Evolutionary conservation across 2,329 filamentous ascomycete genomes (phyloP).

Genomic region (Ophiostoma sp.): DNA sequence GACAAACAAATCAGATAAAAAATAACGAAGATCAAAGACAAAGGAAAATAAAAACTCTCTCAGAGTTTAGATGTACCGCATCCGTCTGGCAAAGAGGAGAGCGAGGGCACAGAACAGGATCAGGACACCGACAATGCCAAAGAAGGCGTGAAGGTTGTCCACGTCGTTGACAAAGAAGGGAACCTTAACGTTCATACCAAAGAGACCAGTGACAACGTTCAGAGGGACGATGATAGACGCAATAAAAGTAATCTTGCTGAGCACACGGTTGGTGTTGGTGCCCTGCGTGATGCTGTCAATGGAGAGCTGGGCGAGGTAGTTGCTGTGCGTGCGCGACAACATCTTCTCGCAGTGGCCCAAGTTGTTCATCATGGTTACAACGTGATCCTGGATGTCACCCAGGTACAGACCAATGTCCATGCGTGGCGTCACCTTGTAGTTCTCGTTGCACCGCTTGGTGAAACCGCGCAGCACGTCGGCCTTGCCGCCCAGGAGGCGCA

Average conservation of each 20-base stretch:
- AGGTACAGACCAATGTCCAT: slow-evolving; percentile 97
- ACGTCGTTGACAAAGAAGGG: slow-evolving; percentile 56
- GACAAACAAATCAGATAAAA: background rate
- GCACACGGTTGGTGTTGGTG: slow-evolving; percentile 81
- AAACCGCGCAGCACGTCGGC: slow-evolving; percentile 98
- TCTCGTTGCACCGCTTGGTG: slow-evolving; percentile 97
- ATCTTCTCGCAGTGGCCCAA: slow-evolving; percentile 97
- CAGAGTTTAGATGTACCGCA: slow-evolving; percentile 47
- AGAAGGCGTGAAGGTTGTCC: slow-evolving; percentile 57
- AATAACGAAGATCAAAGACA: background rate
- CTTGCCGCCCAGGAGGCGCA: slow-evolving; percentile 92
- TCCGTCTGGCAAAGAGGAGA: slow-evolving; percentile 47
- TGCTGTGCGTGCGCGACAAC: slow-evolving; percentile 88
- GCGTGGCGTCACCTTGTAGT: slow-evolving; percentile 90
- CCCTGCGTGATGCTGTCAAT: slow-evolving; percentile 89
- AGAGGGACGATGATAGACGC: slow-evolving; percentile 95
- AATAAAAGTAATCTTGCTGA: slow-evolving; percentile 93
- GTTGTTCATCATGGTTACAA: slow-evolving; percentile 98
- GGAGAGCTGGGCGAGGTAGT: slow-evolving; percentile 91
- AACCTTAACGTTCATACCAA: slow-evolving; percentile 83
- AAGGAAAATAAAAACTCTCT: no score
- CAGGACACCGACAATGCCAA: slow-evolving; percentile 54
- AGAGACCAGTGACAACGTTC: slow-evolving; percentile 84
- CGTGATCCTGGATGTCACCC: slow-evolving; percentile 97
- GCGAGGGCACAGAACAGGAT: slow-evolving; percentile 52